Conservation (phyloP, 352 stramenopile genomes). For the Saprolegnia diclina region DNA sequence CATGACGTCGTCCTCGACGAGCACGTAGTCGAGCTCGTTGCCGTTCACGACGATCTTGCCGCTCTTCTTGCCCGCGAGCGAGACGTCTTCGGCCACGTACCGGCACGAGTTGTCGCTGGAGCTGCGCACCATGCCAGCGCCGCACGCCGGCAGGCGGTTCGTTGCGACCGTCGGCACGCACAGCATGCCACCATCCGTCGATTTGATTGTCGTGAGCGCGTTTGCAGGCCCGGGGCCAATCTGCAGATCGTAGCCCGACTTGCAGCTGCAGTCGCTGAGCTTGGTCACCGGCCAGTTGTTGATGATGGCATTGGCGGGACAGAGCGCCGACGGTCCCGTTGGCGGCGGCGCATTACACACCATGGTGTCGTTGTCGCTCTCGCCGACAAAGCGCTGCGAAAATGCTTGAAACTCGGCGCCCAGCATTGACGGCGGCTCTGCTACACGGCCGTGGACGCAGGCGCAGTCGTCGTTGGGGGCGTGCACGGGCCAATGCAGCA, state of each 20-base stretch:
- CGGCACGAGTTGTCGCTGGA: slow-evolving; percentile 39
- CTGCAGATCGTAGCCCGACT: slow-evolving; percentile 38
- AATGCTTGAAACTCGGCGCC: slow-evolving; percentile 21
- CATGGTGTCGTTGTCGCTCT: neutral
- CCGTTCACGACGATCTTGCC: slow-evolving; percentile 59
- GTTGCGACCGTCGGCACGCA: slow-evolving; percentile 7
- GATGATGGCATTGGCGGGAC: slow-evolving; percentile 43
- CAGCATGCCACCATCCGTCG: neutral
- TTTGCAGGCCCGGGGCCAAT: neutral
- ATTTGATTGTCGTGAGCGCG: neutral
- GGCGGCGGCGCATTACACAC: neutral
- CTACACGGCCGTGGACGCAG: neutral
- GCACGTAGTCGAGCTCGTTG: slow-evolving; percentile 77
- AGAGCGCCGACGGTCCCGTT: slow-evolving; percentile 36
- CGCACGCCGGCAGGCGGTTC: neutral
- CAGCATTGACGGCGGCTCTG: neutral
- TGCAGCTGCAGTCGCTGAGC: slow-evolving; percentile 41
- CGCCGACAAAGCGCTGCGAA: neutral
- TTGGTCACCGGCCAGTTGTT: slow-evolving; percentile 42
- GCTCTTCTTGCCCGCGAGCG: neutral
- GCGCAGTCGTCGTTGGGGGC: slow-evolving; percentile 29
- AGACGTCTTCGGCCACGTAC: slow-evolving; percentile 57
- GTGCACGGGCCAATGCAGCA: slow-evolving; percentile 71
- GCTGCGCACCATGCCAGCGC: neutral
- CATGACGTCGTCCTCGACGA: slow-evolving; percentile 66